A percentile compares a stretch with the other conserved stretches of the same genome.
phyloP scores from a whole-genome alignment of 257 asterid species.

The Primulina eburnea region DNA sequence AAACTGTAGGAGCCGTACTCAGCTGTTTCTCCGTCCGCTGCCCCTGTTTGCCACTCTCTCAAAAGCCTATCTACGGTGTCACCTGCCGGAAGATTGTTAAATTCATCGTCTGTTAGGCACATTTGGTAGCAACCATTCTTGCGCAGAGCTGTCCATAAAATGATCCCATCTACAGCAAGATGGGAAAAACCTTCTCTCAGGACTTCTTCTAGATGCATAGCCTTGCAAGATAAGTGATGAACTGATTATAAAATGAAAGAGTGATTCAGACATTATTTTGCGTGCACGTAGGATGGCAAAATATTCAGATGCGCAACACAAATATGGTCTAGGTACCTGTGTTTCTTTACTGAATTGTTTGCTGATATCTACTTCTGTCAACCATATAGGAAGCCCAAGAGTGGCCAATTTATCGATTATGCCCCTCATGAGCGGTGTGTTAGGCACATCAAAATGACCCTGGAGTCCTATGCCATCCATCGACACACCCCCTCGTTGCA shows the following conservation, averaged over 20 bases:
- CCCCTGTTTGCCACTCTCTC: constrained; percentile 47
- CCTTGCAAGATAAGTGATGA: constrained; percentile 27
- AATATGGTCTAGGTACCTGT: constrained; percentile 11
- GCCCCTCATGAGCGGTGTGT: constrained; percentile 48
- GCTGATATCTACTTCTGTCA: constrained; percentile 54
- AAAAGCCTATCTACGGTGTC: constrained; percentile 51
- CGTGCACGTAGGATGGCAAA: neutral
- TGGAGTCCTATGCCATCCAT: constrained; percentile 52
- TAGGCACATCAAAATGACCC: constrained; percentile 48
- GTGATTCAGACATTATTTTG: neutral
- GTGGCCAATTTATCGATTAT: constrained; percentile 47
- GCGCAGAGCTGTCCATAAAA: constrained; percentile 49
- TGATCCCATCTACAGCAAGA: constrained; percentile 52
- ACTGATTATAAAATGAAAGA: no score
- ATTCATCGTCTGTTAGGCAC: constrained; percentile 51
- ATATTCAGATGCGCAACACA: neutral
- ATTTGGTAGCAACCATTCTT: constrained; percentile 49
- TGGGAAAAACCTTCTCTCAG: constrained; percentile 53
- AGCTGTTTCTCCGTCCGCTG: constrained; percentile 35
- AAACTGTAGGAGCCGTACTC: constrained; percentile 48
- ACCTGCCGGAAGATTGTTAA: constrained; percentile 52
- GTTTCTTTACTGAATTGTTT: constrained; percentile 25
- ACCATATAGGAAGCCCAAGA: constrained; percentile 48
- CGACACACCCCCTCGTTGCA: constrained; percentile 32
- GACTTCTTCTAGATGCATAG: constrained; percentile 45